Evolutionary conservation across 345 rosid species (phyloP).

Genomic region (Limnanthes douglasii): DNA sequence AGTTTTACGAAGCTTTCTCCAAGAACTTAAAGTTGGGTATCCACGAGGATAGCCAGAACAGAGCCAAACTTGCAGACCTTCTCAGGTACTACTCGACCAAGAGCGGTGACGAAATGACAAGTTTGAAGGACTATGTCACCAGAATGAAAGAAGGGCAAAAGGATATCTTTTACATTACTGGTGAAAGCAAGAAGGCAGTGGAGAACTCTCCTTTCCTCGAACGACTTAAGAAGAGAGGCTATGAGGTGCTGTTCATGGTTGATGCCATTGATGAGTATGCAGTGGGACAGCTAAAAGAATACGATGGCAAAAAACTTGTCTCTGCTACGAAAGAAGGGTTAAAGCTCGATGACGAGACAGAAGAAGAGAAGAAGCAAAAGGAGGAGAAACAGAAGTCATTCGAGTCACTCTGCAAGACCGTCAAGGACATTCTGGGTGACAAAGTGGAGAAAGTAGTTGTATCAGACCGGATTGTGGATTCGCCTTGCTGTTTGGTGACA

Average conservation of each 20-base stretch:
- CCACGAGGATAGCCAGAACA: constrained; percentile 81
- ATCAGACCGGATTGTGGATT: constrained; percentile 70
- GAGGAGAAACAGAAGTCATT: constrained; percentile 66
- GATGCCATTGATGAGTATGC: constrained; percentile 92
- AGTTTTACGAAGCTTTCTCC: constrained; percentile 74
- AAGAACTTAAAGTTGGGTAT: constrained; percentile 82
- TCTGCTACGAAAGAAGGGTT: constrained; percentile 75
- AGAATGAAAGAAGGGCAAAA: constrained; percentile 90
- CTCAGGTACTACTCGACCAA: constrained; percentile 74
- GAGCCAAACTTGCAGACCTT: constrained; percentile 59
- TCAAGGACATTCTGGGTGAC: constrained; percentile 77
- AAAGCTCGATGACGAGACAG: constrained; percentile 66
- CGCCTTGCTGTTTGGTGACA: constrained; percentile 78
- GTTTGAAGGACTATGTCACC: constrained; percentile 79
- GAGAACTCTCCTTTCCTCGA: constrained; percentile 91
- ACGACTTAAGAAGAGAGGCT: constrained; percentile 68
- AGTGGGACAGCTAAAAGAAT: constrained; percentile 64
- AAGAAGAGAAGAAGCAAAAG: constrained; percentile 64
- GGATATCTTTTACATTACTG: constrained; percentile 69
- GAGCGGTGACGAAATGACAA: constrained; percentile 68
- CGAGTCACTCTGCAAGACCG: constrained; percentile 65
- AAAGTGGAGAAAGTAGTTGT: constrained; percentile 69
- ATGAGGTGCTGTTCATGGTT: constrained; percentile 82
- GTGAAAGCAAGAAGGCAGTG: constrained; percentile 72
- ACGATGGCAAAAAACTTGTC: constrained; percentile 76